Conservation (phyloP, 352 stramenopile species). For the Phytophthora vignae region DNA sequence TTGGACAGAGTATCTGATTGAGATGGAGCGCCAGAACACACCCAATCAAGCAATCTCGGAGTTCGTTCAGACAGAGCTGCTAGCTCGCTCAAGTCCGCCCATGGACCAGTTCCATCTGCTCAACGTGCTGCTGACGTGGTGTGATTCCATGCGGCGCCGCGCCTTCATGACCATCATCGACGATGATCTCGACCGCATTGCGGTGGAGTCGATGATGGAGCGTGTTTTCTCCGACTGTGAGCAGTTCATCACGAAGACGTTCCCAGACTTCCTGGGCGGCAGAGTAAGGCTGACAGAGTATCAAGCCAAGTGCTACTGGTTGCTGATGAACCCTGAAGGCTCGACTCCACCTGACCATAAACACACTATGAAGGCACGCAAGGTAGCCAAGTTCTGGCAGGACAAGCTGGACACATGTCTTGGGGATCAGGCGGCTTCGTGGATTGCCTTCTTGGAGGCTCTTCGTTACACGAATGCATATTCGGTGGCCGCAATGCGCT, state of each 20-base stretch:
- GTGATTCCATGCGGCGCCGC: slow-evolving; percentile 48
- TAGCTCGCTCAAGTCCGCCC: slow-evolving; percentile 41
- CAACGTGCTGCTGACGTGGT: slow-evolving; percentile 57
- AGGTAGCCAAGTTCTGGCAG: slow-evolving; percentile 50
- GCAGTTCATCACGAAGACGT: slow-evolving; percentile 44
- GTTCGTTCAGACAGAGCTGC: slow-evolving; percentile 39
- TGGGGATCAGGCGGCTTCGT: slow-evolving; percentile 44
- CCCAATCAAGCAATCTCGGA: slow-evolving; percentile 23
- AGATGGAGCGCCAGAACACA: slow-evolving; percentile 46
- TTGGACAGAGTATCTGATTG: slow-evolving; percentile 66
- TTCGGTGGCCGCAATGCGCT: slow-evolving; percentile 33
- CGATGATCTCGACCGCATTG: slow-evolving; percentile 14
- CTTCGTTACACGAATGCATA: slow-evolving; percentile 36
- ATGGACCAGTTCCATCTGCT: slow-evolving; percentile 69
- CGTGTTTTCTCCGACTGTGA: slow-evolving; percentile 44
- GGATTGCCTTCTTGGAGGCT: slow-evolving; percentile 61
- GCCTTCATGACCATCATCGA: slow-evolving; percentile 13
- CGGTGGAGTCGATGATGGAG: slow-evolving; percentile 35
- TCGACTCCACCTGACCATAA: not conserved
- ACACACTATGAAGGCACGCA: slow-evolving; percentile 19
- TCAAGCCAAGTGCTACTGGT: slow-evolving; percentile 54
- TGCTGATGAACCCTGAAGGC: slow-evolving; percentile 29
- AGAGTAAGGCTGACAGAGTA: slow-evolving; percentile 52
- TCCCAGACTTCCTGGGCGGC: slow-evolving; percentile 44
- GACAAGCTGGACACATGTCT: slow-evolving; percentile 20